Evolutionary conservation across 257 asterid species (phyloP), one percentile per base, ranked within the genome.

Genomic region (Leonotis leonurus): DNA sequence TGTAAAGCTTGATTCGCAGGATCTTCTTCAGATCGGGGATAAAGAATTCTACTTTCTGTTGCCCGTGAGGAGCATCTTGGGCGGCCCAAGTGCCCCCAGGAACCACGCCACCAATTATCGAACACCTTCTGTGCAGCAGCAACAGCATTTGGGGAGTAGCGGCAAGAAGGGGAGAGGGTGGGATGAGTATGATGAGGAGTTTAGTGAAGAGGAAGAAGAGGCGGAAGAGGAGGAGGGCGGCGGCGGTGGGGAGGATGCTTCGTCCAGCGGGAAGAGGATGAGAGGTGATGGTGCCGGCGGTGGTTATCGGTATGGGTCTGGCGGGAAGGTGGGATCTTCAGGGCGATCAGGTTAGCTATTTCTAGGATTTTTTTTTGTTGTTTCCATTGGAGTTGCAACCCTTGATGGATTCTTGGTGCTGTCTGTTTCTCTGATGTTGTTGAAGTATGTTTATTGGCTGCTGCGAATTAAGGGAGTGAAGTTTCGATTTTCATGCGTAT

Each of bases 1-100:
- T 11, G 94, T 92, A 11, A 92, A 92, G 77, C 93, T 92, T 36
- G 99, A 92, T 73, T 92, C 99, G 0, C 97, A 92, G 73, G 99
- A 92, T 73, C 87, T 89, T 7, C 76, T 92, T 7, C 96, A 84
- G 62, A 92, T 92, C 62, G 96, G 98, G 6, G 98, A 92, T 62
- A 92, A 92, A 53, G 98, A 92, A 62, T 92, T 92, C 54, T 92
- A 89, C 68, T 92, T 92, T 46, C 49, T 92, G 36, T 52, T 92
- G 33, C 97, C 96, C 13, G 86, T 88, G 5, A 62, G 93, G 84
- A 86, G 95, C 69, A 84, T 92, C 33, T 78, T 89, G 17, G 97
- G 99, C 21, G 97, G 97, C 16, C 83, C 93, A 0, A 75, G 81
- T 45, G 95, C 84, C 18, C 90, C 89, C 1, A 78, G 97, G 69